Evolutionary conservation across 495 filamentous ascomycete genomes (phyloP).

Genomic region (Penicillium longicatenatum): DNA sequence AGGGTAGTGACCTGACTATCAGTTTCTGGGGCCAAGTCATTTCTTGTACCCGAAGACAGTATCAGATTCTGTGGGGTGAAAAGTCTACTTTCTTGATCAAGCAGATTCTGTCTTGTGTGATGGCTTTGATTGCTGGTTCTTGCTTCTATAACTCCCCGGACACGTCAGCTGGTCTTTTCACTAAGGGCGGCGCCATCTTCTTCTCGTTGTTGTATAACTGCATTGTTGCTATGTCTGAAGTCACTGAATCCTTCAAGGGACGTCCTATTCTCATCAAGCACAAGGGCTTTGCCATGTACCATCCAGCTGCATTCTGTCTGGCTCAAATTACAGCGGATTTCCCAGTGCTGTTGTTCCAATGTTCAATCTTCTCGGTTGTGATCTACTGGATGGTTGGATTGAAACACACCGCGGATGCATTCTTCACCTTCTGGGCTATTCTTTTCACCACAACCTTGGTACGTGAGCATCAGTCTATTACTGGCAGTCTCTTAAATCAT

Average conservation of each 20-base stretch:
- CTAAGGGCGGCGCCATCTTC: constrained; percentile 59
- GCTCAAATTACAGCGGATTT: constrained; percentile 69
- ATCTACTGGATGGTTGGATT: constrained; percentile 72
- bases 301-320: constrained; percentile 69
- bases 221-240: constrained; percentile 68
- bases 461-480: neutral
- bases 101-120: constrained; percentile 41
- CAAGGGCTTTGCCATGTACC: constrained; percentile 71
- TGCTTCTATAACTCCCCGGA: constrained; percentile 40
- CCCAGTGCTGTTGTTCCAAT: constrained; percentile 63
- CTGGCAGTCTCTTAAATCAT: neutral
- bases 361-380: constrained; percentile 64
- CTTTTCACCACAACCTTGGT: constrained; percentile 39
- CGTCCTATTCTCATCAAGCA: constrained; percentile 75
- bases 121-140: constrained; percentile 43
- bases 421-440: constrained; percentile 54
- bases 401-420: constrained; percentile 46
- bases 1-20: constrained; percentile 54
- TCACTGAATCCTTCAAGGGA: constrained; percentile 66
- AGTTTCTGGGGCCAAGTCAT: constrained; percentile 58
- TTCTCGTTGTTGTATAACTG: constrained; percentile 73
- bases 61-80: constrained; percentile 61
- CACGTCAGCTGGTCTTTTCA: constrained; percentile 46
- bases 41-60: constrained; percentile 52
- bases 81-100: constrained; percentile 61